Percentiles rank a stretch among this genome's conserved stretches.
These are phyloP conservation scores for Sonneratia alba DNA, from an alignment of 345 rosid species.

Conservation along the genomic window DNA sequence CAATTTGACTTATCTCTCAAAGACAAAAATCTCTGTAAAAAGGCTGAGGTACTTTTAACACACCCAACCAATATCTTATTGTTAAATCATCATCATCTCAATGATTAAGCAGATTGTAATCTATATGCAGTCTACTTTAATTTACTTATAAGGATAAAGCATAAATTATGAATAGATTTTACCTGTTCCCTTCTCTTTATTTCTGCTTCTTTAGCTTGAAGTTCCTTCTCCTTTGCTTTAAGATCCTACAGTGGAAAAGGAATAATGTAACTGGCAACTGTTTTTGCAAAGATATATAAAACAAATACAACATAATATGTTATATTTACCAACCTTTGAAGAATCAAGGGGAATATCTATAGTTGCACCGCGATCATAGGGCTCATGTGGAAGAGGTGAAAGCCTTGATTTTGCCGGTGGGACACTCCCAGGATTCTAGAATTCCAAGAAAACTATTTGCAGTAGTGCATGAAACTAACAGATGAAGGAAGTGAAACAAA, in stretches of 20 bases:
- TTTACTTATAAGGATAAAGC: neutral
- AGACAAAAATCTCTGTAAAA: too few species aligned
- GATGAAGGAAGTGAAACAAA: conserved; percentile 1
- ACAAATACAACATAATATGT: conserved; percentile 3
- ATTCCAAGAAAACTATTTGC: conserved; percentile 9
- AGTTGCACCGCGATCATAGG: conserved; percentile 82
- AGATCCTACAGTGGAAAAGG: conserved; percentile 44
- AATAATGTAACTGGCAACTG: neutral
- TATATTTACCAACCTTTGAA: conserved; percentile 36
- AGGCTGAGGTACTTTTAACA: neutral
- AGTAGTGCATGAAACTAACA: conserved; percentile 9
- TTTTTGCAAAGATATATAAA: neutral
- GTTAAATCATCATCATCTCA: conserved; percentile 2
- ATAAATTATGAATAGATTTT: neutral
- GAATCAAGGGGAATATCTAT: conserved; percentile 74
- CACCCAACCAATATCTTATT: conserved; percentile 3
- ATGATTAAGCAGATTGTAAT: neutral
- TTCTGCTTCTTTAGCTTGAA: conserved; percentile 87
- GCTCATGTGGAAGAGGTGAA: conserved; percentile 93
- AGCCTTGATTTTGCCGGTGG: conserved; percentile 68
- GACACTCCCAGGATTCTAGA: conserved; percentile 65
- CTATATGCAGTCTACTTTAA: neutral
- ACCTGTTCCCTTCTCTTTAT: conserved; percentile 84
- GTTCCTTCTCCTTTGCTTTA: conserved; percentile 82
- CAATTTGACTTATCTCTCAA: neutral